Evolutionary conservation across 1,284 basidiomycete species (phyloP).

Genomic region (Athelia psychrophila): DNA sequence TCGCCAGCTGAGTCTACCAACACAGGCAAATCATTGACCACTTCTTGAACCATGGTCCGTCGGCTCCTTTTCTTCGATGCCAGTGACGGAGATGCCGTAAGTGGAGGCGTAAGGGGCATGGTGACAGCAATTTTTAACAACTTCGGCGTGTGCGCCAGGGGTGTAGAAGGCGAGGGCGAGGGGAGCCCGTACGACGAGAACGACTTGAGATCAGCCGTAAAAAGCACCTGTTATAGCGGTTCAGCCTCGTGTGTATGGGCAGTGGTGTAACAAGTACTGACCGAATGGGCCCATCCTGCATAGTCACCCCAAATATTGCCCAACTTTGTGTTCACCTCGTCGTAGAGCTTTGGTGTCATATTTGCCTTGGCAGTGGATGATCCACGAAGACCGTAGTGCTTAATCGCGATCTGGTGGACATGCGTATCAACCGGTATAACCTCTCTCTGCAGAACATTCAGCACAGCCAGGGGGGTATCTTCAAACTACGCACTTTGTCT

Average conservation of each 20-base stretch:
- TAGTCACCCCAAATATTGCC: constrained; percentile 74
- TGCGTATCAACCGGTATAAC: constrained; percentile 94
- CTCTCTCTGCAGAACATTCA: constrained; percentile 48
- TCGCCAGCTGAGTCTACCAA: constrained; percentile 5
- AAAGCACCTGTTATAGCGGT: constrained; percentile 34
- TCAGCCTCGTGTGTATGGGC: constrained; percentile 2
- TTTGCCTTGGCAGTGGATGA: constrained; percentile 50
- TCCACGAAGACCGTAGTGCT: constrained; percentile 74
- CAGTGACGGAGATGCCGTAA: constrained; percentile 6
- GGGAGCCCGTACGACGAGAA: constrained; percentile 44
- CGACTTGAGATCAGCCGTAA: constrained; percentile 51
- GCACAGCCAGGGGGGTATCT: background rate
- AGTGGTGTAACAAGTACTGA: constrained; percentile 30
- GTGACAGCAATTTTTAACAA: background rate
- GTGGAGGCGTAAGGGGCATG: background rate
- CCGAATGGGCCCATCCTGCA: constrained; percentile 93
- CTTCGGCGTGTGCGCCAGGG: background rate
- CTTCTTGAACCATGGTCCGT: constrained; percentile 1
- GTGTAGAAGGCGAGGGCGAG: background rate
- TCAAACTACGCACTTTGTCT: constrained; percentile 65
- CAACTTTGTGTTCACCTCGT: constrained; percentile 70
- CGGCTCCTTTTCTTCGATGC: constrained; percentile 16
- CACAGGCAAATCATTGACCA: background rate
- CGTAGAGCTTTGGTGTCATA: constrained; percentile 80
- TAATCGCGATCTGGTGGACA: constrained; percentile 82